These are phyloP conservation scores for Linnemannia hyalina DNA, from an alignment of 192 early-diverging fungal species.

Conservation along the genomic window DNA sequence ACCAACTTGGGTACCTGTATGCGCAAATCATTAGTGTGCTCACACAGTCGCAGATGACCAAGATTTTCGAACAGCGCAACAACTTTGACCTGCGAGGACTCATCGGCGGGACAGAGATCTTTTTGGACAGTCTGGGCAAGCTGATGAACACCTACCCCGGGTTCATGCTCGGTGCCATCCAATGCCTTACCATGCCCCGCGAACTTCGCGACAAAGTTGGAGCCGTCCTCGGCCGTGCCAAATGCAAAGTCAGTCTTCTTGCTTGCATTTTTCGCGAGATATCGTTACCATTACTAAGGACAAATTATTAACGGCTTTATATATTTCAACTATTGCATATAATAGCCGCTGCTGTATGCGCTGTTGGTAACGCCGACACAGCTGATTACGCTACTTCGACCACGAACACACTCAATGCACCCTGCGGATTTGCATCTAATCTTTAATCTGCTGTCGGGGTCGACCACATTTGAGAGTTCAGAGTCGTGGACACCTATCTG, in stretches of 20 bases:
- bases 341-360: slow-evolving; percentile 78
- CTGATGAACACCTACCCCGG: slow-evolving; percentile 77
- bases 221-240: slow-evolving; percentile 64
- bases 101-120: slow-evolving; percentile 85
- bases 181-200: slow-evolving; percentile 78
- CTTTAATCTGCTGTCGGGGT: slow-evolving; percentile 84
- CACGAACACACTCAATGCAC: slow-evolving; percentile 83
- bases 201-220: slow-evolving; percentile 79
- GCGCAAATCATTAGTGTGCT: slow-evolving; percentile 89
- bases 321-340: neutral
- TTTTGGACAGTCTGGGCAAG: slow-evolving; percentile 83
- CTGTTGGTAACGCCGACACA: slow-evolving; percentile 83
- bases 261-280: too few species aligned
- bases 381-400: slow-evolving; percentile 80
- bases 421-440: slow-evolving; percentile 85
- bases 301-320: neutral
- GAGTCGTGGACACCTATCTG: slow-evolving; percentile 97
- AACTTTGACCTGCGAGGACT: slow-evolving; percentile 92
- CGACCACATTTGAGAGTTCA: slow-evolving; percentile 78
- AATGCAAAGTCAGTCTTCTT: slow-evolving; percentile 63
- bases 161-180: slow-evolving; percentile 81
- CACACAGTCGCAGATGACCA: slow-evolving; percentile 82
- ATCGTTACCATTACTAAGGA: too few species aligned
- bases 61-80: slow-evolving; percentile 86
- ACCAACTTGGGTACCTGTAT: slow-evolving; percentile 84